Percentiles rank a stretch among this genome's conserved stretches.
phyloP scores from a whole-genome alignment of 495 filamentous ascomycete genomes.

The Copromyces sp. region DNA sequence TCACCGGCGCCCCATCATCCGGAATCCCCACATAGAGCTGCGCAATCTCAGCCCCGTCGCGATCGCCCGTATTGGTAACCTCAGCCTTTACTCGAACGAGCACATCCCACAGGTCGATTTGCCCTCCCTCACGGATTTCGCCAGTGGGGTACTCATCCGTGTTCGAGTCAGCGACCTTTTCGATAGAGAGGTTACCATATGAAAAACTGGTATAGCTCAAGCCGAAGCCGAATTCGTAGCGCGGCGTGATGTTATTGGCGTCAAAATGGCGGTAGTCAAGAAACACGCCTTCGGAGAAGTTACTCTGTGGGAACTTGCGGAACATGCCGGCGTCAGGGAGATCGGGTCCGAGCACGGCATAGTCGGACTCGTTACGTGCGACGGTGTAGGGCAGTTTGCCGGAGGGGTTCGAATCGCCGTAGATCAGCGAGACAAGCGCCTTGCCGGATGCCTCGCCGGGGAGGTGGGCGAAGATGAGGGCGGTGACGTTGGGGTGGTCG shows the following conservation, averaged over 20 bases:
- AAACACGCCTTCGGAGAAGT: constrained; percentile 55
- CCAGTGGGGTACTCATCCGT: constrained; percentile 28
- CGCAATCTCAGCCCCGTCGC: constrained; percentile 44
- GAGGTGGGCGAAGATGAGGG: constrained; percentile 49
- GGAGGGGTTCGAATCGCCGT: constrained; percentile 47
- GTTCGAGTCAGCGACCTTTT: constrained; percentile 11
- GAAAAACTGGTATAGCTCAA: constrained; percentile 58
- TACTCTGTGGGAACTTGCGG: constrained; percentile 42
- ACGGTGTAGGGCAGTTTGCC: constrained; percentile 66
- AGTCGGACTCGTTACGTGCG: constrained; percentile 53
- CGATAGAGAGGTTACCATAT: constrained; percentile 34
- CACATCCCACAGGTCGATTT: constrained; percentile 47
- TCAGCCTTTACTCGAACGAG: constrained; percentile 41
- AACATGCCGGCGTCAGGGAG: constrained; percentile 22
- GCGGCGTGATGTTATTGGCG: constrained; percentile 48
- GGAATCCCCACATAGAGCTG: constrained; percentile 58
- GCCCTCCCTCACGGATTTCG: constrained; percentile 44
- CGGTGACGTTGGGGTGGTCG: constrained; percentile 54
- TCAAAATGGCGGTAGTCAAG: constrained; percentile 64
- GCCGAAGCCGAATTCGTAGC: constrained; percentile 66
- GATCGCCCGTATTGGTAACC: constrained; percentile 46
- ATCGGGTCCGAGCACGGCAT: constrained; percentile 33
- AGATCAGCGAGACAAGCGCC: constrained; percentile 47
- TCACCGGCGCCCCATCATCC: constrained; percentile 28
- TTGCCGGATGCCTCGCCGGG: constrained; percentile 53